These are phyloP conservation scores for Pestalotiopsis sp. DNA, from an alignment of 2,329 filamentous ascomycete genomes.

Conservation along the genomic window DNA sequence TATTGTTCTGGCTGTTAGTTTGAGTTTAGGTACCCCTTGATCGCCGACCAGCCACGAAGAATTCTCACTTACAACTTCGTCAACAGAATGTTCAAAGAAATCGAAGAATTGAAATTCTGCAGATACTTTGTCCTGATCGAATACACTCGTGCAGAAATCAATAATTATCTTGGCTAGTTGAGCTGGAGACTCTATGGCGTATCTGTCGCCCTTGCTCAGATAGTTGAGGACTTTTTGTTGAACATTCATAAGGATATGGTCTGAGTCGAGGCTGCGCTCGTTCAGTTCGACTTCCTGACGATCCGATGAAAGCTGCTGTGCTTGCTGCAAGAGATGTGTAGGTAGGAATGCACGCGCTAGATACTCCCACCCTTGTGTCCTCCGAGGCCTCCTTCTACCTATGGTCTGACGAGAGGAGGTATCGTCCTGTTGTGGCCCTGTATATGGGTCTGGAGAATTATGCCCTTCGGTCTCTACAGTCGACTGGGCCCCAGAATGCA, in stretches of 20 bases:
- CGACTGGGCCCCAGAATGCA: neutral
- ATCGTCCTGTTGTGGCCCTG: neutral
- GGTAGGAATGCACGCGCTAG: neutral
- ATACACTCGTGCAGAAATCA: neutral
- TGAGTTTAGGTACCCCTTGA: too few species aligned
- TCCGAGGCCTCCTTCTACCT: neutral
- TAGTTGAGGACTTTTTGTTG: neutral
- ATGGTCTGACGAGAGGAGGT: neutral
- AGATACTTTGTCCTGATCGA: neutral
- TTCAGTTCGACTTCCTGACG: neutral
- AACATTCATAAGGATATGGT: neutral
- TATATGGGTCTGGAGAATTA: neutral
- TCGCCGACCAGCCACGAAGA: neutral
- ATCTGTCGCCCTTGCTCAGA: neutral
- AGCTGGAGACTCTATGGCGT: neutral
- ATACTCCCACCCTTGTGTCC: neutral
- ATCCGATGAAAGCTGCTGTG: too few species aligned
- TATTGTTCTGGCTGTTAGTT: neutral
- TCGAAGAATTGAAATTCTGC: neutral
- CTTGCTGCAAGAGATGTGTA: neutral
- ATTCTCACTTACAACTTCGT: neutral
- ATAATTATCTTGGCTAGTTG: neutral
- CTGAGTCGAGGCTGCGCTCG: too few species aligned
- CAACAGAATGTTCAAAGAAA: neutral
- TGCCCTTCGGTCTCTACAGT: rapidly evolving